Percentiles rank a stretch among this genome's conserved stretches.
These are phyloP conservation scores for Chlorella sp. DNA, from an alignment of 139 green algal genomes.

Conservation along the genomic window DNA sequence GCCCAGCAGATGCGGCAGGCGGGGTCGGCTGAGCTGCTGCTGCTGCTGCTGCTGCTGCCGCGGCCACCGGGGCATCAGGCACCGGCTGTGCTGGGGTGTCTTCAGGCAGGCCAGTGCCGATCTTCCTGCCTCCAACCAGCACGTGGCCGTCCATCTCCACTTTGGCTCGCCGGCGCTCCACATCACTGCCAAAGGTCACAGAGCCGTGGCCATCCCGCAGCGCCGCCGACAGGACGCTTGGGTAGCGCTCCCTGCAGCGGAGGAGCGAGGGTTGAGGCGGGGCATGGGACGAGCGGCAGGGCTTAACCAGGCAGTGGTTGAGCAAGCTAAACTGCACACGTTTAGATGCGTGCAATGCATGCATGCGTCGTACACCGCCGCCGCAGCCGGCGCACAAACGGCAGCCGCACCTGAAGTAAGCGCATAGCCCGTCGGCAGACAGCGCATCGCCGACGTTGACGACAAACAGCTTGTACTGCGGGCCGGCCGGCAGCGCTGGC, in stretches of 20 bases:
- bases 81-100: background rate
- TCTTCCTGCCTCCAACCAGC: background rate
- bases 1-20: background rate
- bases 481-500: background rate
- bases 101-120: background rate
- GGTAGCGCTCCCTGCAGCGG: background rate
- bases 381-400: too few relatives aligned
- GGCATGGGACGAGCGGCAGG: too few relatives aligned
- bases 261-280: too few relatives aligned
- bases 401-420: background rate
- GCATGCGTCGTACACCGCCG: too few relatives aligned
- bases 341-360: too few relatives aligned
- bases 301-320: too few relatives aligned
- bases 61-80: too few relatives aligned
- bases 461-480: background rate
- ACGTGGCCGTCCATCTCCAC: slow-evolving; percentile 21
- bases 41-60: background rate
- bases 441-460: background rate
- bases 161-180: background rate
- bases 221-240: background rate
- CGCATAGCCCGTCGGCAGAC: background rate
- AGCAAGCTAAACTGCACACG: too few relatives aligned
- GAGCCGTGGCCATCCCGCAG: background rate
- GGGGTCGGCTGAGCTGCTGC: background rate
- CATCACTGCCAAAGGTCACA: background rate